Evolutionary conservation across 2,329 filamentous ascomycete species (phyloP), one percentile per base, ranked within the genome.

Genomic region (Cercospora sp.): DNA sequence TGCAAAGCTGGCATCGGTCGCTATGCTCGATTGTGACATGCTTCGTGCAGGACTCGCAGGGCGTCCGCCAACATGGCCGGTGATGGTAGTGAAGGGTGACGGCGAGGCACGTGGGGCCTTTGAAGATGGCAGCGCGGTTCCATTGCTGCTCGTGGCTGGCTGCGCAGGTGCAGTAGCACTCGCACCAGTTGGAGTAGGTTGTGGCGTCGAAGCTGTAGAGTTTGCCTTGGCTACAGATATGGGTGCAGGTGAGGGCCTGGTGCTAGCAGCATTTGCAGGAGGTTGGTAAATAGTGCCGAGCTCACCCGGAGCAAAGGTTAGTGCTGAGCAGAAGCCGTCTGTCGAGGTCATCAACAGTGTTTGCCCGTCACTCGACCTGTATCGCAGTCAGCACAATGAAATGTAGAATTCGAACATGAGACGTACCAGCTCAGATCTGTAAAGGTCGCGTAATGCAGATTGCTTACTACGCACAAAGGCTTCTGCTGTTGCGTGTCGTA

Each of bases 401-500:
- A 55, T 33, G 10, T 10, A 51, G 53, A 20, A 5, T 16, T 58
- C 5, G 13, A 30, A 16, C 16, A 33, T 18, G 16, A 3, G 16
- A 80, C 89, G 80, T 87, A 97, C 95, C 95, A 99, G 36, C 93
- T 91, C 67, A 99, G 83, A 78, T 99, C 95, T 0, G 95, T 99
- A 77, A 99, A 99, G 0, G 95, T 98, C 4, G 95, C 94, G 79
- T 94, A 97, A 79, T 99, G 95, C 72, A 99, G 82, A 76, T 99
- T 99, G 86, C 93, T 98, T 60, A 99, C 94, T 45, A 98, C 87
- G 77, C 93, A 97, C 39, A 99, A 84, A 2, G 95, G 95, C 7
- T 93, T 96, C 75, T 94, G 91, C 77, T 99, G 95, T 77, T 99
- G 95, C 0, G 95, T 99, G 80, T 99, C 95, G 77, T 99, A 99